These are phyloP conservation scores for Termitomyces sp. DNA, from an alignment of 768 basidiomycete species.

Conservation along the genomic window DNA sequence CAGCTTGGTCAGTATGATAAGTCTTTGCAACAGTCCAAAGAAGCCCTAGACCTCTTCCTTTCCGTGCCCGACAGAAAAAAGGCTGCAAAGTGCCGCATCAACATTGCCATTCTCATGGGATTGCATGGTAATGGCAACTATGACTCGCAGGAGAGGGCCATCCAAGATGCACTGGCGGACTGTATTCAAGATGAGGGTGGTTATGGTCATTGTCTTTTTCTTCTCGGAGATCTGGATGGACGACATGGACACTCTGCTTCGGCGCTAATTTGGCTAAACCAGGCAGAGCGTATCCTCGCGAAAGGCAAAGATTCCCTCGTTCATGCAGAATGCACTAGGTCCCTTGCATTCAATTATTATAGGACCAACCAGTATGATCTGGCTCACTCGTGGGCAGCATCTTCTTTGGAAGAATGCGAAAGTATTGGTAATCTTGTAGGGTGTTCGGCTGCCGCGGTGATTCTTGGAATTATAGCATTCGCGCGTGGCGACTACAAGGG, in stretches of 20 bases:
- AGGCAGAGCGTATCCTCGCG: slow-evolving; percentile 1
- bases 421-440: not conserved
- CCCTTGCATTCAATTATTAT: slow-evolving; percentile 1
- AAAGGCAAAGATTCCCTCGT: not conserved
- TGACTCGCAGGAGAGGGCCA: not conserved
- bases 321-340: slow-evolving; percentile 5
- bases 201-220: slow-evolving; percentile 4
- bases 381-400: not conserved
- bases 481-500: slow-evolving; percentile 2
- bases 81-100: slow-evolving; percentile 7
- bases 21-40: not conserved
- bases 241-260: not conserved
- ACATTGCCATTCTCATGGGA: not conserved
- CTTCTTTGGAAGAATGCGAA: not conserved
- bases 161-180: slow-evolving; percentile 1
- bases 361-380: not conserved
- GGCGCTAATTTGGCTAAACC: not conserved
- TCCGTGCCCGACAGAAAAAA: slow-evolving; percentile 2
- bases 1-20: slow-evolving; percentile 4
- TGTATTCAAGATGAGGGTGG: not conserved
- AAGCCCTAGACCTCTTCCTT: not conserved
- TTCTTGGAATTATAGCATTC: slow-evolving; percentile 2
- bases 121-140: not conserved
- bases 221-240: not conserved
- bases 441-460: not conserved